A percentile compares a stretch with the other conserved stretches of the same genome.
Evolutionary conservation across 1,284 basidiomycete species (phyloP).

Genomic region (Ustilago hordei): DNA sequence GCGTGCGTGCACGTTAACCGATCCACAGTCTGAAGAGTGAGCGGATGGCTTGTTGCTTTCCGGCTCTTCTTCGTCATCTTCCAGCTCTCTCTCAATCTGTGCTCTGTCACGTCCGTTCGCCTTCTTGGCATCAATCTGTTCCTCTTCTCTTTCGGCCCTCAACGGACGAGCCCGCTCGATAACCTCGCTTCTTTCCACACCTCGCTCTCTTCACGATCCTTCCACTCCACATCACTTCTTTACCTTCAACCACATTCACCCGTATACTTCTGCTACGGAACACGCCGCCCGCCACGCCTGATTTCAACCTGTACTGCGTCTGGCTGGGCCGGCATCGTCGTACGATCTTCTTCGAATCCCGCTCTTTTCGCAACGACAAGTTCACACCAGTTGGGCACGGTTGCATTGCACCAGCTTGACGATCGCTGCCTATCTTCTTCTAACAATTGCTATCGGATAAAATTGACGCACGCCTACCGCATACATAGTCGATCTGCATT

Average conservation of each 20-base stretch:
- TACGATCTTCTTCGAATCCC: background rate
- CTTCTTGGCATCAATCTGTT: constrained; percentile 9
- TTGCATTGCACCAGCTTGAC: background rate
- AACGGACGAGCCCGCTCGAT: constrained; percentile 6
- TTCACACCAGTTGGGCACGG: background rate
- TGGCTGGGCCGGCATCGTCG: constrained; percentile 10
- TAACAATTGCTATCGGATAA: background rate
- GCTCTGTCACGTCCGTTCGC: constrained; percentile 5
- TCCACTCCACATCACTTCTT: constrained; percentile 1
- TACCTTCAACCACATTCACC: constrained; percentile 6
- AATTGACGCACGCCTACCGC: background rate
- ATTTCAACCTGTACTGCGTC: constrained; percentile 1
- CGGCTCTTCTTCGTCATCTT: constrained; percentile 8
- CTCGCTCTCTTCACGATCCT: background rate
- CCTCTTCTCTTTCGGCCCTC: constrained; percentile 6
- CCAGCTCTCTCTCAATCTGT: background rate
- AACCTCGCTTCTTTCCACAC: background rate
- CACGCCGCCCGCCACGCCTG: constrained; percentile 10
- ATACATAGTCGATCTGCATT: background rate
- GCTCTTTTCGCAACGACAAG: background rate
- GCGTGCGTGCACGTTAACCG: constrained; percentile 5
- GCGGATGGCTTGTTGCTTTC: background rate
- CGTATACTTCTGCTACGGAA: background rate
- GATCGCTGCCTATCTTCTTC: background rate
- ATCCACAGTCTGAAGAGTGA: background rate